A percentile compares a stretch with the other conserved stretches of the same genome.
phyloP scores from a whole-genome alignment of 1,284 basidiomycete species.

The Athelia sp. region DNA sequence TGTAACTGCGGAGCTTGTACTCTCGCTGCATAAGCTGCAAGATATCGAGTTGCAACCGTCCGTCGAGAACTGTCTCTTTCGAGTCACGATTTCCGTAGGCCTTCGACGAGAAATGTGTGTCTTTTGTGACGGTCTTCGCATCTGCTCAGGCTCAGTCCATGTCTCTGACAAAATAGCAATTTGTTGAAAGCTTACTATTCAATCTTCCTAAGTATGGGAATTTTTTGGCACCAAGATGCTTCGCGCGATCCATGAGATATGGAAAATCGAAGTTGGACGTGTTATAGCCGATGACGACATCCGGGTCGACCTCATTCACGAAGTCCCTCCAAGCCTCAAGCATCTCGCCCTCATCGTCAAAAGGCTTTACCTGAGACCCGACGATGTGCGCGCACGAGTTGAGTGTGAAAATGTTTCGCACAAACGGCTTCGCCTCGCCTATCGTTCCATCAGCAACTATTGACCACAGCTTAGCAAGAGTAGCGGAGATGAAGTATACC shows the following conservation, averaged over 20 bases:
- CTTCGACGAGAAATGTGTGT: constrained; percentile 94
- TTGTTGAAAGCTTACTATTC: constrained; percentile 44
- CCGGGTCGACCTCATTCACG: constrained; percentile 83
- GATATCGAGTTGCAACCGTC: constrained; percentile 88
- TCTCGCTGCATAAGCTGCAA: constrained; percentile 97
- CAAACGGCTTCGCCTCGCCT: constrained; percentile 90
- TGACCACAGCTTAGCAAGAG: neutral
- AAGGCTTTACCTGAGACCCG: constrained; percentile 90
- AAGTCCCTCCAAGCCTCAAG: constrained; percentile 83
- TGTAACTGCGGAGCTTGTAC: constrained; percentile 92
- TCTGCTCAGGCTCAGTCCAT: constrained; percentile 36
- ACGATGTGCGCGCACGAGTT: constrained; percentile 92
- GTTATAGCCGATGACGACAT: constrained; percentile 94
- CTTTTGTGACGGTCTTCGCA: constrained; percentile 74
- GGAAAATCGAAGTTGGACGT: constrained; percentile 90
- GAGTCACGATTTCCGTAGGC: constrained; percentile 94
- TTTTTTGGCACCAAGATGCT: constrained; percentile 64
- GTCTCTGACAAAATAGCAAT: neutral
- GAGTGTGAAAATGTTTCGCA: constrained; percentile 94
- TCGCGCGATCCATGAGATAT: constrained; percentile 87
- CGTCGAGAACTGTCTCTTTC: constrained; percentile 86
- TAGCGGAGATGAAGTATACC: constrained; percentile 39
- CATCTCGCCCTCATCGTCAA: constrained; percentile 69
- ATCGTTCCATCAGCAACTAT: constrained; percentile 5
- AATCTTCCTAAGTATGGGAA: constrained; percentile 82